Conservation (phyloP, 2,329 filamentous ascomycete species). For the Microsporum audouinii region DNA sequence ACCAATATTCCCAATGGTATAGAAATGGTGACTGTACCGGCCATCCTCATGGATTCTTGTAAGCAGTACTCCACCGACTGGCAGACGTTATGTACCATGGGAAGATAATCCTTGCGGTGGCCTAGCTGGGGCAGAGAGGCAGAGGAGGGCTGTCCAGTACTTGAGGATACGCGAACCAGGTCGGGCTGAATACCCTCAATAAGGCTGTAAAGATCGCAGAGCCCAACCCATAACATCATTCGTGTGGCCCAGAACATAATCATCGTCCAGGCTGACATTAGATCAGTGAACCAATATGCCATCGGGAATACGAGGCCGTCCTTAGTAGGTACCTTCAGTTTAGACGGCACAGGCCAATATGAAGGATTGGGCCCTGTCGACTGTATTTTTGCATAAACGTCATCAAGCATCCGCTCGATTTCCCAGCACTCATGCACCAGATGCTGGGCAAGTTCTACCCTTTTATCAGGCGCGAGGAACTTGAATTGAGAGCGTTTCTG, state of each 20-base stretch:
- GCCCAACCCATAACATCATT: conserved; percentile 26
- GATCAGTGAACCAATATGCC: conserved; percentile 21
- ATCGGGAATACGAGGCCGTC: conserved; percentile 21
- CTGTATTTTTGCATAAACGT: conserved; percentile 20
- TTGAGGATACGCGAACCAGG: background rate
- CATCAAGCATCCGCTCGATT: conserved; percentile 19
- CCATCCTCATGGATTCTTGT: conserved; percentile 16
- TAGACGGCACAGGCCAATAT: conserved; percentile 23
- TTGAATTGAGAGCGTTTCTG: conserved; percentile 13
- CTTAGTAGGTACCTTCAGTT: background rate
- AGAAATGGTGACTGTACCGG: conserved; percentile 7
- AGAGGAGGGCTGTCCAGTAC: background rate
- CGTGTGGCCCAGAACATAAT: conserved; percentile 26
- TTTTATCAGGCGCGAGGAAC: conserved; percentile 11
- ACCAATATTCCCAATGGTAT: background rate
- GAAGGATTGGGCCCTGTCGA: conserved; percentile 16
- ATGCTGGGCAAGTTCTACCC: conserved; percentile 12
- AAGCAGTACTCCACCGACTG: conserved; percentile 27
- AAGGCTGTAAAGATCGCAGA: conserved; percentile 23
- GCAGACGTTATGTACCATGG: conserved; percentile 25
- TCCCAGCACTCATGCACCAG: conserved; percentile 21
- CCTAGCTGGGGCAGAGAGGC: conserved; percentile 17
- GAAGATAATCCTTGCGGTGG: conserved; percentile 19
- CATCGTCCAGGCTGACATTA: conserved; percentile 20
- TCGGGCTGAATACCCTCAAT: conserved; percentile 14